Conservation (phyloP, 768 basidiomycete genomes). For the Lepiota subincarnata region DNA sequence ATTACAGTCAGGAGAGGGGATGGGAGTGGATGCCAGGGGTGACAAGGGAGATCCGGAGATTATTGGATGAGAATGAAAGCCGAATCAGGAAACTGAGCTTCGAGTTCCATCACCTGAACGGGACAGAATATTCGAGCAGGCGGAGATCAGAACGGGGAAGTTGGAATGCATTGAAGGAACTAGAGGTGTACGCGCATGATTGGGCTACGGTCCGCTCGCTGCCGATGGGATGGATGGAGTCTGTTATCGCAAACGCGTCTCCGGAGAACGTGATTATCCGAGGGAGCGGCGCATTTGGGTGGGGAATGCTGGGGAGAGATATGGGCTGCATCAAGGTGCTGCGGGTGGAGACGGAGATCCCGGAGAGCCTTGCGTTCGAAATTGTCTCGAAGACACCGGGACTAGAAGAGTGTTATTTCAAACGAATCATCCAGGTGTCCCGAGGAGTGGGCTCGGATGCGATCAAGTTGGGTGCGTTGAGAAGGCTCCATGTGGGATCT, state of each 20-base stretch:
- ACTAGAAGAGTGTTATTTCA: not conserved
- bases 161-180: conserved; percentile 1
- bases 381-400: not conserved
- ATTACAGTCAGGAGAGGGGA: not conserved
- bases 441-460: not conserved
- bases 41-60: not conserved
- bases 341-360: not conserved
- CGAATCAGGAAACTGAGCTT: not conserved
- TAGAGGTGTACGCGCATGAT: conserved; percentile 5
- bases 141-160: not conserved
- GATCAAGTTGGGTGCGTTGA: not conserved
- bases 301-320: conserved; percentile 1
- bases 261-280: not conserved
- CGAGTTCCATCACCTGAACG: conserved; percentile 6
- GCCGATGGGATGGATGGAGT: not conserved
- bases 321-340: not conserved
- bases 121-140: conserved; percentile 1
- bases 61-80: not conserved
- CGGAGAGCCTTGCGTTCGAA: not conserved
- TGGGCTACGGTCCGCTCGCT: not conserved
- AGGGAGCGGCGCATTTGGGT: conserved; percentile 2
- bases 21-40: not conserved
- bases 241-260: not conserved
- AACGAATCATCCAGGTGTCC: not conserved
- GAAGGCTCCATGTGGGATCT: conserved; percentile 1